A percentile compares a stretch with the other conserved stretches of the same genome.
phyloP scores from a whole-genome alignment of 202 grass and related monocot species.

The Panicum virgatum region DNA sequence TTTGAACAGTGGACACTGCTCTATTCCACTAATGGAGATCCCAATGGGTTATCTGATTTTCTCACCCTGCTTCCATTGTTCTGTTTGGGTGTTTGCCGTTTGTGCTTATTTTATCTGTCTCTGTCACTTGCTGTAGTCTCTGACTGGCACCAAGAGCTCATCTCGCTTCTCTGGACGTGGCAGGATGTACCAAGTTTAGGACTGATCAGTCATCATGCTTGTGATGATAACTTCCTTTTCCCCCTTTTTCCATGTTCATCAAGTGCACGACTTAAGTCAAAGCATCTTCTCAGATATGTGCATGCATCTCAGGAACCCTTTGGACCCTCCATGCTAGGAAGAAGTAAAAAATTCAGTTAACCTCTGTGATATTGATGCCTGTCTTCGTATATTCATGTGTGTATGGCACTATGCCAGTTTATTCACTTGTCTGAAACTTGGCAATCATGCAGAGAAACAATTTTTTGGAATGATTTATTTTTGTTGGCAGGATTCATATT shows the following conservation, averaged over 20 bases:
- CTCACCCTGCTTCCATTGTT: neutral
- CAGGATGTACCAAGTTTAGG: conserved; percentile 20
- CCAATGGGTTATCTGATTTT: neutral
- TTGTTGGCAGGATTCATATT: neutral
- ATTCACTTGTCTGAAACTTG: neutral
- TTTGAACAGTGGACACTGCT: conserved; percentile 4
- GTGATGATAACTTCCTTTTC: neutral
- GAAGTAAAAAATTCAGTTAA: neutral
- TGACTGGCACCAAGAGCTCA: conserved; percentile 13
- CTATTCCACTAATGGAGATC: conserved; percentile 19
- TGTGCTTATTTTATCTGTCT: neutral
- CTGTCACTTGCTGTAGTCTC: conserved; percentile 6
- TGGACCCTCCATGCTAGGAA: neutral
- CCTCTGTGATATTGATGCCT: neutral
- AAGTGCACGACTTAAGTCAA: conserved; percentile 26
- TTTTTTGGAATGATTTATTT: neutral
- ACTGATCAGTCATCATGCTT: conserved; percentile 32
- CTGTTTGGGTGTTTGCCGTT: neutral
- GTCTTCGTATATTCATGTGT: neutral
- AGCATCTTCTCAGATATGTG: conserved; percentile 37
- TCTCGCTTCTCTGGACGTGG: conserved; percentile 17
- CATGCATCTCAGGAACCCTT: neutral
- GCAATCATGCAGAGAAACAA: neutral
- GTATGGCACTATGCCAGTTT: neutral
- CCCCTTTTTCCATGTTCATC: conserved; percentile 10